Evolutionary conservation across 164 flowering plant species (phyloP).

Genomic region (Magnolia officinalis): DNA sequence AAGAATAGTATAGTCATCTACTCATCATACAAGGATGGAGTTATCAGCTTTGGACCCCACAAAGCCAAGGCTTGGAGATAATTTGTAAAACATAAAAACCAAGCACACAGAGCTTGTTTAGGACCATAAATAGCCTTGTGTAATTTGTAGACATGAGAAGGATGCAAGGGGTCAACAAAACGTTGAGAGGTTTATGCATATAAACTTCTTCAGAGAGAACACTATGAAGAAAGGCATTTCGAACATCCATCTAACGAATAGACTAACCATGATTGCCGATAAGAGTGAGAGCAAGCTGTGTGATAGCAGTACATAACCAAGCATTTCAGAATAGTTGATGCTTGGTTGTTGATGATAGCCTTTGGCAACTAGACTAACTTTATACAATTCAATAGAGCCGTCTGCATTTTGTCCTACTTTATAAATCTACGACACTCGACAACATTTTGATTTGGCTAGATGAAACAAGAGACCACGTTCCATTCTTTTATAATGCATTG

Average conservation of each 20-base stretch:
- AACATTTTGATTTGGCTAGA: background rate
- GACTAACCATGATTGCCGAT: background rate
- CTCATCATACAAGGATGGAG: background rate
- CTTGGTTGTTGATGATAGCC: background rate
- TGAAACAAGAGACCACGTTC: background rate
- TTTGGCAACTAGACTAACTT: background rate
- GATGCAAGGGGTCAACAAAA: background rate
- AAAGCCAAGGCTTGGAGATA: background rate
- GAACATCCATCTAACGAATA: background rate
- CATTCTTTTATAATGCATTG: background rate
- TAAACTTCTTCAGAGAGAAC: background rate
- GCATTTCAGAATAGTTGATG: background rate
- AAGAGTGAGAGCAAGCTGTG: background rate
- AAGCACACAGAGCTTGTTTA: background rate
- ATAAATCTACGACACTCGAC: background rate
- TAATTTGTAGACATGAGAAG: background rate
- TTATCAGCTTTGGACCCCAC: background rate
- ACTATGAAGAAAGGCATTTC: background rate
- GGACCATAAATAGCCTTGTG: background rate
- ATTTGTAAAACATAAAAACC: background rate
- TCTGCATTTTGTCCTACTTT: background rate
- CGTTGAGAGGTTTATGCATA: background rate
- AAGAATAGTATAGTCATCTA: background rate
- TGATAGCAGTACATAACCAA: background rate
- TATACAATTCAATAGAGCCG: background rate